Evolutionary conservation across 2,329 filamentous ascomycete genomes (phyloP), one percentile per base, ranked within the genome.

Genomic region (Neonectria magnoliae): DNA sequence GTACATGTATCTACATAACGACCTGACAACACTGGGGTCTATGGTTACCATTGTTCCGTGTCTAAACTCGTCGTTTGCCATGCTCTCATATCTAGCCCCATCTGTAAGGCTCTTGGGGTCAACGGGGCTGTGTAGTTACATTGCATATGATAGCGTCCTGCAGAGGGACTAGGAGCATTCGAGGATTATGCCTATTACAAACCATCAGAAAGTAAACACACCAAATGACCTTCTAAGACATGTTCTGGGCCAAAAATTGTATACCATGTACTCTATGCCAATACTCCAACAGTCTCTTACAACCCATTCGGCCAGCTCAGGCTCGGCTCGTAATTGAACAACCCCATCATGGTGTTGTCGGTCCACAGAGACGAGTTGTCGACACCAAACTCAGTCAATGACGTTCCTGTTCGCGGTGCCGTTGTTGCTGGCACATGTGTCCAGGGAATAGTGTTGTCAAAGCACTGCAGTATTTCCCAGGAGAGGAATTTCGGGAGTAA

Each of bases 291-390:
- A 16, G 1, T 25, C 7, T 14, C 13, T 11, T 29, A 57, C 10
- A 31, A 6, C 14, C 57, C 41, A 36, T 54, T 53, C 9, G 54
- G 57, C 57, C 57, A 60, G 45, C 57, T 53, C 13, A 54, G 44
- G 6, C 50, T 60, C n/a, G 57, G 57, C 48, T 60, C 57, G 22
- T 60, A 60, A 27, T 60, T 60, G 29, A 60, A 60, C 51, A 60
- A 22, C 2, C 57, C 57, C n/a, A 60, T 54, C 50, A 60, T 60
- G 9, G 57, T 60, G 5, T 54, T 50, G 2, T 60, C 57, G 13
- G 57, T 29, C 50, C 57, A 60, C 14, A 60, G 25, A 20, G 57
- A 47, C 29, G 50, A 52, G 18, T 27, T 36, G 11, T 53, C 38
- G 2, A 41, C 41, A 9, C n/a, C 27, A 42, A 60, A 60, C 13